Evolutionary conservation across 1,284 basidiomycete species (phyloP), one percentile per base, ranked within the genome.

Genomic region (Microstroma glucosiphilum): DNA sequence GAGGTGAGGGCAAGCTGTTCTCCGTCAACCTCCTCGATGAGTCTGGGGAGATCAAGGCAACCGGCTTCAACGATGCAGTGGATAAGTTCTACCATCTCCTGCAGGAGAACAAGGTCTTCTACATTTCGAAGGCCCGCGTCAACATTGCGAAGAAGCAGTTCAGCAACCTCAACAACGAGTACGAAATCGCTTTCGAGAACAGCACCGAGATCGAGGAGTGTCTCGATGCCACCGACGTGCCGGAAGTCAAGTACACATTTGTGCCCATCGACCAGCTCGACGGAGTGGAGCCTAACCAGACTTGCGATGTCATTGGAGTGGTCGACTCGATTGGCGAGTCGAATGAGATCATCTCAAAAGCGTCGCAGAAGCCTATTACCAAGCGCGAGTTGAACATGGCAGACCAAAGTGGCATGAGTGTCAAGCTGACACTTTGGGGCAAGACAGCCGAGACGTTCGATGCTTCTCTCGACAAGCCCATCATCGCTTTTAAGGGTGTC

Each of bases 81-180:
- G 92, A 94, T 77, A 85, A 87, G 54, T 84, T 93, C 57, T 96
- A 89, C 81, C 85, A 89, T 21, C 85, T 87, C 70, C 79, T 98
- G 15, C 86, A 94, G 72, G 93, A 96, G 79, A 90, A 90, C 60
- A 92, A 93, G 79, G 92, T 94, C 15, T 98, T 92, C 81, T 91
- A 86, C 77, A 84, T 98, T 65, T 91, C 90, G 1, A 91, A 89
- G 74, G 94, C 90, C 8, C 86, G 90, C 60, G 89, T 98, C 76
- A 90, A 91, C 77, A 87, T 97, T 40, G 93, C 94, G 54, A 98
- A 97, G 83, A 97, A 94, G 82, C 94, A 96, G 81, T 99, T 96
- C 80, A 90, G 86, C 58, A 91, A 89, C 76, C 81, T 96, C 56
- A 82, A 85, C 69, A 96, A 96, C 79, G 93, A 98, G 77, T 98